phyloP scores from a whole-genome alignment of 176 grass and related monocot genomes.

The Chrysopogon serrulatus region DNA sequence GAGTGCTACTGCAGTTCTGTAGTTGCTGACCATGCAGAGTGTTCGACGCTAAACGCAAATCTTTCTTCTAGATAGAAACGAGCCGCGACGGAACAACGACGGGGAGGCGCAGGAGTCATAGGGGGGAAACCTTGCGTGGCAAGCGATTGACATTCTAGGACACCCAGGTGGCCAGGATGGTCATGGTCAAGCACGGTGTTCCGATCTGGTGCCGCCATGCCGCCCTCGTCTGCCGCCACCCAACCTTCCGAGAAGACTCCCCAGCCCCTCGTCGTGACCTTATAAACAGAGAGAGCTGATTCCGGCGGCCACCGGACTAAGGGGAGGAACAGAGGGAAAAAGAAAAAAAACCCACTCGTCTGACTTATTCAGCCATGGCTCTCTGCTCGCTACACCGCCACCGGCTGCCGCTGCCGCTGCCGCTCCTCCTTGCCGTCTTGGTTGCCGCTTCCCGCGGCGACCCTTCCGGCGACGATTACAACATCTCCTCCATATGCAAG shows the following conservation, averaged over 20 bases:
- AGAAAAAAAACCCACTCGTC: not conserved
- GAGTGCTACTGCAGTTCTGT: not conserved
- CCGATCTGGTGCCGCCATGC: not conserved
- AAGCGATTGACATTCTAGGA: not conserved
- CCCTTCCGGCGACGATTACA: not conserved
- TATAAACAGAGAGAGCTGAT: not conserved
- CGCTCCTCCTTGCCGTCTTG: not conserved
- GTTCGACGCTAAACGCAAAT: not conserved
- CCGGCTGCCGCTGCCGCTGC: not conserved
- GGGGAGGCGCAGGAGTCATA: not conserved
- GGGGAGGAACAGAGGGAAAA: no score
- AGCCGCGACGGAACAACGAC: not conserved
- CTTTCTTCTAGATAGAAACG: not conserved
- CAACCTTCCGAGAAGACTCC: not conserved
- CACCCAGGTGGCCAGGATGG: not conserved
- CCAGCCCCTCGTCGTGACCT: no score
- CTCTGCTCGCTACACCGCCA: not conserved
- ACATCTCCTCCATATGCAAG: not conserved
- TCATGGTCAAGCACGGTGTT: no score
- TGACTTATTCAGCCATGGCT: not conserved
- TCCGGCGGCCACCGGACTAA: not conserved
- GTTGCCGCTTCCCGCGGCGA: not conserved
- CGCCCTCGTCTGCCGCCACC: not conserved
- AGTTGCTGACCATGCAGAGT: not conserved
- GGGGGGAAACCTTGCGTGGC: not conserved